Evolutionary conservation across 495 filamentous ascomycete genomes (phyloP).

Genomic region (Sordaria brevicollis): DNA sequence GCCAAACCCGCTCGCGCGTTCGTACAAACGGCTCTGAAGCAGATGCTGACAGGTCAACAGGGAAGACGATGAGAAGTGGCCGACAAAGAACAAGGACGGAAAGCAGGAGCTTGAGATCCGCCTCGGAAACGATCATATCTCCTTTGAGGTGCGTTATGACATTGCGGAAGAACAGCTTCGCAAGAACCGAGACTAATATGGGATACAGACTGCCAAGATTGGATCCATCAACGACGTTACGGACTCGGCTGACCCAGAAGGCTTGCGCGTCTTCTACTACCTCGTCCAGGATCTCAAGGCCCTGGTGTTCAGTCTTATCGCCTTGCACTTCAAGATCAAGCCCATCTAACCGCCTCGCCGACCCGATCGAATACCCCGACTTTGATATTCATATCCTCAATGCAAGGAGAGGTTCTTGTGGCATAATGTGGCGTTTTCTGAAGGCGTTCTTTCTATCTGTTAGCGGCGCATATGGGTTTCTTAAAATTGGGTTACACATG

Average conservation of each 20-base stretch:
- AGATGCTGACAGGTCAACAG: constrained; percentile 37
- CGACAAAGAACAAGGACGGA: constrained; percentile 98
- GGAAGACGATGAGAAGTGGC: constrained; percentile 99
- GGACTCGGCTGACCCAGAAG: constrained; percentile 92
- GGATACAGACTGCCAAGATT: constrained; percentile 84
- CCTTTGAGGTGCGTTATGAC: constrained; percentile 65
- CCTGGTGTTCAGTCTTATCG: constrained; percentile 90
- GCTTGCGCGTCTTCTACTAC: constrained; percentile 98
- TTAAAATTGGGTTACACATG: not conserved
- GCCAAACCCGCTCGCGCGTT: constrained; percentile 3
- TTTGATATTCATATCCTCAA: constrained; percentile 5
- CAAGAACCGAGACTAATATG: constrained; percentile 16
- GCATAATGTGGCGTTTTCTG: not conserved
- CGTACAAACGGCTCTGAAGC: not conserved
- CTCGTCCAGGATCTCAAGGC: constrained; percentile 97
- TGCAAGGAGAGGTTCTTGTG: not conserved
- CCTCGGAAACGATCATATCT: constrained; percentile 91
- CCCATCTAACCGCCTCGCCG: constrained; percentile 47
- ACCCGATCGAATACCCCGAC: not conserved
- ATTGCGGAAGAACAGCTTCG: not conserved
- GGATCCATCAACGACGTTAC: constrained; percentile 94
- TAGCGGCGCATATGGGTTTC: not conserved
- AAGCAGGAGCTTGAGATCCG: constrained; percentile 95
- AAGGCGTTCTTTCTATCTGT: not conserved
- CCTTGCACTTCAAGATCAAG: constrained; percentile 97